Evolutionary conservation across 768 basidiomycete genomes (phyloP), one percentile per base, ranked within the genome.

Genomic region (Suillus brevipes): DNA sequence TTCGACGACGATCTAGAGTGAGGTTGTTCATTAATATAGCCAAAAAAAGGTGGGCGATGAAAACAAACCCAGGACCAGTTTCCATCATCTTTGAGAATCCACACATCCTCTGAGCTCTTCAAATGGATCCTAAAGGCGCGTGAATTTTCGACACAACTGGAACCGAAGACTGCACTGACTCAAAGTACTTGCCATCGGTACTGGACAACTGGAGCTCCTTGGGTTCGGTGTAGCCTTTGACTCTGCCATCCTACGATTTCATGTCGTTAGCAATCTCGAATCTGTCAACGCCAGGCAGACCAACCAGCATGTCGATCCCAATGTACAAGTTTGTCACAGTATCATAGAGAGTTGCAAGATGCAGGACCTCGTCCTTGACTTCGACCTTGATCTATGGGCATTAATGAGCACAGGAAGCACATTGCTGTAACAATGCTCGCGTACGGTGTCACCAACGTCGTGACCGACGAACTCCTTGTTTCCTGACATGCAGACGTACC

Each of bases 301-400:
- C 14, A 25, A 25, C 47, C 13, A 6, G 0, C 2, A 3, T 0
- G 5, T 49, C 47, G 1, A 14, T 0, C 13, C 23, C 23, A 7
- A 49, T 14, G 14, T 50, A 50, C 49, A 25, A 14, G 1, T 8
- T 0, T 50, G 23, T 25, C 14, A 2, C 3, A 25, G 14, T 25
- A 16, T 50, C 49, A 25, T 14, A 25, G 23, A 50, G 13, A 16
- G 49, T 50, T 3, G 25, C 49, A 16, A 50, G 25, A 50, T 25
- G 23, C 14, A 3, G 0, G 25, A 50, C 25, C 6, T 25, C 1
- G 14, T 50, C 14, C 6, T 2, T 8, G 49, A 50, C 25, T 0
- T 50, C 23, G 14, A 50, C 49, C 8, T 25, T 1, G 14, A 50
- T 25, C 49, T 50, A 4, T 4, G 23, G 49, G 49, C 14, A 25